phyloP scores from a whole-genome alignment of 2,329 filamentous ascomycete genomes.

The Bipolaris oryzae region DNA sequence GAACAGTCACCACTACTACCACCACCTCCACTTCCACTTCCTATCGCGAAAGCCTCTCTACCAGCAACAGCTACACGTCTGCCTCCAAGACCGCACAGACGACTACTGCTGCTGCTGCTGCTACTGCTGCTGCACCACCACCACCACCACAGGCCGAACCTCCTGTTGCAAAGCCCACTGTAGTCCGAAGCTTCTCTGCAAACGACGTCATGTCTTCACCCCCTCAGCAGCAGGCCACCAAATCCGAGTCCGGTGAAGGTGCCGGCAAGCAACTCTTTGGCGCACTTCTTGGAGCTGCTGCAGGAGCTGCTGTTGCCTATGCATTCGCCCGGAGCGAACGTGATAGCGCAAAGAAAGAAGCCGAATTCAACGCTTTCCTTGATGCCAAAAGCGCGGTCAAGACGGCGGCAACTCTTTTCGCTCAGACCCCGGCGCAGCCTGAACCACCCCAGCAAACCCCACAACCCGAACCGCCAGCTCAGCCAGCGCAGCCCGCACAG shows the following conservation, averaged over 20 bases:
- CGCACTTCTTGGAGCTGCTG: conserved; percentile 78
- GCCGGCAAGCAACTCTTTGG: conserved; percentile 71
- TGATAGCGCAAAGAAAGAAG: conserved; percentile 54
- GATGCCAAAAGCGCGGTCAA: conserved; percentile 42
- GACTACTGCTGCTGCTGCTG: too few species aligned
- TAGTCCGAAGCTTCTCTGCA: conserved; percentile 43
- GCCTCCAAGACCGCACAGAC: conserved; percentile 34
- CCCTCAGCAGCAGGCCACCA: conserved; percentile 27
- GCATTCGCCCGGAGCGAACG: conserved; percentile 69
- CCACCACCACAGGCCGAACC: conserved; percentile 34
- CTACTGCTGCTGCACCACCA: too few species aligned
- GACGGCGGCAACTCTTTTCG: conserved; percentile 34
- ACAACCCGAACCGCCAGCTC: conserved; percentile 34
- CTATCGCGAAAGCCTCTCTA: conserved; percentile 39
- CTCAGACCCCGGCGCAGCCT: conserved; percentile 36
- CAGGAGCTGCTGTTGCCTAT: conserved; percentile 78
- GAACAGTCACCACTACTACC: conserved; percentile 36
- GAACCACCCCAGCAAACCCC: conserved; percentile 41
- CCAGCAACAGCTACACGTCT: conserved; percentile 38
- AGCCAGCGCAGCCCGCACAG: conserved; percentile 25
- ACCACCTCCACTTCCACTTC: not conserved
- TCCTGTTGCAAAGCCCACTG: conserved; percentile 31
- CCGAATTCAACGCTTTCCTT: conserved; percentile 47
- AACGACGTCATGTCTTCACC: conserved; percentile 31
- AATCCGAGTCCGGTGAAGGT: conserved; percentile 51